Conservation (phyloP, 768 basidiomycete species). For the Chiua virens region DNA sequence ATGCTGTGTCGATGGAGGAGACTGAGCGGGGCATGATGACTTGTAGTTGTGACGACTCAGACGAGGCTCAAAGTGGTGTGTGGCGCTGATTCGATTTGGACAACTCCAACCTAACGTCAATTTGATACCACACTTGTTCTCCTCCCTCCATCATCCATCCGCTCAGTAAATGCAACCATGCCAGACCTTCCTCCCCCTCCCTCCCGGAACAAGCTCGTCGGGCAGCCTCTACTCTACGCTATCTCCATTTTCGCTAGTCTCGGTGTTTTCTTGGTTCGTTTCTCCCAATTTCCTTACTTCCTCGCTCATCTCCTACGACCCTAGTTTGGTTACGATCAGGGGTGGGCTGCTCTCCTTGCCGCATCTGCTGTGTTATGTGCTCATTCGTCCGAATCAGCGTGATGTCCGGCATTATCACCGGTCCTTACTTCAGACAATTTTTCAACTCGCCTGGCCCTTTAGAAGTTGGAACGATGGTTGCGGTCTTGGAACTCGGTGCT, state of each 20-base stretch:
- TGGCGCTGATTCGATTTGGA: constrained; percentile 20
- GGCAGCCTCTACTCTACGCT: constrained; percentile 73
- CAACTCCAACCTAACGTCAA: constrained; percentile 13
- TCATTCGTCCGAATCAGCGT: constrained; percentile 47
- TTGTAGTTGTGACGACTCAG: constrained; percentile 14
- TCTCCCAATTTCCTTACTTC: neutral
- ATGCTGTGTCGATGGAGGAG: constrained; percentile 57
- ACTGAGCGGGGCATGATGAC: constrained; percentile 63
- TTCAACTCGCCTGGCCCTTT: constrained; percentile 76
- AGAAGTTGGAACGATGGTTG: constrained; percentile 91
- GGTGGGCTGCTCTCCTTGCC: constrained; percentile 41
- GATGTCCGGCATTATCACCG: constrained; percentile 91
- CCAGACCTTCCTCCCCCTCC: constrained; percentile 28
- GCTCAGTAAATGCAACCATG: constrained; percentile 54
- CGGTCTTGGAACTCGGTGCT: constrained; percentile 91
- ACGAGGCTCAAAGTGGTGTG: constrained; percentile 1
- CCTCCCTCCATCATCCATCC: constrained; percentile 13
- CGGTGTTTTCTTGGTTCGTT: constrained; percentile 79
- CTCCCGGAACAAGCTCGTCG: constrained; percentile 60
- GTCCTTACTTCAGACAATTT: constrained; percentile 76
- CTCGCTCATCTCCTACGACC: neutral
- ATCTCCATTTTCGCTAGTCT: constrained; percentile 81
- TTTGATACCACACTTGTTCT: constrained; percentile 7
- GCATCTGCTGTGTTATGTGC: neutral
- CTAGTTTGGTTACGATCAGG: constrained; percentile 87